Evolutionary conservation across 2,329 filamentous ascomycete species (phyloP).

Genomic region (Colletotrichum limetticola): DNA sequence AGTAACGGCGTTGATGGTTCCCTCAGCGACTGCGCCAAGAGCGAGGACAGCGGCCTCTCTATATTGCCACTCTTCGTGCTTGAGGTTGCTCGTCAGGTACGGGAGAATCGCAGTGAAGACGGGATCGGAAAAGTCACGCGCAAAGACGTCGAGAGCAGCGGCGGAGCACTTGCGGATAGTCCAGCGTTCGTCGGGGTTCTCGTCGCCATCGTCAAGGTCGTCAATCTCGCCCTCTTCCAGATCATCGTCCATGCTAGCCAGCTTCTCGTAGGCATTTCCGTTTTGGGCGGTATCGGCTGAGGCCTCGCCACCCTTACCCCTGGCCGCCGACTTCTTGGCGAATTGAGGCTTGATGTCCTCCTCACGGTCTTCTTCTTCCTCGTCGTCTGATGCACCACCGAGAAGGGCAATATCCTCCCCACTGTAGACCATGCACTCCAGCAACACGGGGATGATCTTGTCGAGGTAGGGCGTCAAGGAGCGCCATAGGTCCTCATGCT

Average conservation of each 20-base stretch:
- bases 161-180: conserved; percentile 97
- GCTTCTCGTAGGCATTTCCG: conserved; percentile 65
- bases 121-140: conserved; percentile 85
- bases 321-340: conserved; percentile 74
- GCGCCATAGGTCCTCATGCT: conserved; percentile 83
- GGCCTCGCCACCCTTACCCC: conserved; percentile 64
- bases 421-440: conserved; percentile 96
- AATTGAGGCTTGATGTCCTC: conserved; percentile 95
- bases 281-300: conserved; percentile 64
- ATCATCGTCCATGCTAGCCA: conserved; percentile 74
- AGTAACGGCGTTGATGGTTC: conserved; percentile 88
- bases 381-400: conserved; percentile 87
- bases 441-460: conserved; percentile 88
- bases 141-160: conserved; percentile 92
- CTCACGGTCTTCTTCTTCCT: conserved; percentile 87
- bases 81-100: conserved; percentile 90
- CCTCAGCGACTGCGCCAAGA: conserved; percentile 92
- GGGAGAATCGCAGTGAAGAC: conserved; percentile 94
- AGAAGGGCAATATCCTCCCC: conserved; percentile 91
- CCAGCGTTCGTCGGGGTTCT: conserved; percentile 91
- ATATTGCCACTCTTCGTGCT: conserved; percentile 89
- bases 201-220: conserved; percentile 74
- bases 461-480: conserved; percentile 80
- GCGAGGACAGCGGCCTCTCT: conserved; percentile 95
- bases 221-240: conserved; percentile 90